Conservation (phyloP, 208 protist species). For the Phytomonas serpens region DNA sequence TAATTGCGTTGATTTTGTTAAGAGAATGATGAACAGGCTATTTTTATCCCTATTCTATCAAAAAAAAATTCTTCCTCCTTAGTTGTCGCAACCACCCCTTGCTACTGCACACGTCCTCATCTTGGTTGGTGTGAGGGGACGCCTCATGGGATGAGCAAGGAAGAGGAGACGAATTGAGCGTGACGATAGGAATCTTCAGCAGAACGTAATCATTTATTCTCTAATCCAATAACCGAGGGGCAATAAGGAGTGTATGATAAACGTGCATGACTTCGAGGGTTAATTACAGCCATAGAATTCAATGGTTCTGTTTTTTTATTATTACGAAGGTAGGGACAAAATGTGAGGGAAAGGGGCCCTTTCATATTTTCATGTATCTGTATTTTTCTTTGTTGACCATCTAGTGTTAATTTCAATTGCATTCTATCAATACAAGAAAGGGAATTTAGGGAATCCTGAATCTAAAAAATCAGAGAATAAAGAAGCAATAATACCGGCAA, state of each 20-base stretch:
- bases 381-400: not conserved
- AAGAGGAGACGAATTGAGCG: not conserved
- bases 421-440: not conserved
- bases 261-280: not conserved
- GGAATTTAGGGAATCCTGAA: not conserved
- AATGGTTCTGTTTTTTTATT: not conserved
- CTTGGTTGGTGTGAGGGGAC: not conserved
- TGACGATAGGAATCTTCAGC: not conserved
- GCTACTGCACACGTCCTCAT: not conserved
- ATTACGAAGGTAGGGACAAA: not conserved
- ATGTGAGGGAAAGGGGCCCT: not conserved
- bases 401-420: constrained; percentile 1
- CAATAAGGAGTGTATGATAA: not conserved
- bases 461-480: constrained; percentile 4
- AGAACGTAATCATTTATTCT: not conserved
- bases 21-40: not conserved
- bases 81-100: not conserved
- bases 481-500: not conserved
- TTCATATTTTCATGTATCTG: not conserved
- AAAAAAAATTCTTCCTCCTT: not conserved
- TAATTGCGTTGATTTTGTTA: not conserved
- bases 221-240: not conserved
- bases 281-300: not conserved
- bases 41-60: not conserved
- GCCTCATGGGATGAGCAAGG: not conserved